Base-by-base conservation (phyloP, 2,329 filamentous ascomycete genomes). In the Cylindrodendrum hubeiense region DNA sequence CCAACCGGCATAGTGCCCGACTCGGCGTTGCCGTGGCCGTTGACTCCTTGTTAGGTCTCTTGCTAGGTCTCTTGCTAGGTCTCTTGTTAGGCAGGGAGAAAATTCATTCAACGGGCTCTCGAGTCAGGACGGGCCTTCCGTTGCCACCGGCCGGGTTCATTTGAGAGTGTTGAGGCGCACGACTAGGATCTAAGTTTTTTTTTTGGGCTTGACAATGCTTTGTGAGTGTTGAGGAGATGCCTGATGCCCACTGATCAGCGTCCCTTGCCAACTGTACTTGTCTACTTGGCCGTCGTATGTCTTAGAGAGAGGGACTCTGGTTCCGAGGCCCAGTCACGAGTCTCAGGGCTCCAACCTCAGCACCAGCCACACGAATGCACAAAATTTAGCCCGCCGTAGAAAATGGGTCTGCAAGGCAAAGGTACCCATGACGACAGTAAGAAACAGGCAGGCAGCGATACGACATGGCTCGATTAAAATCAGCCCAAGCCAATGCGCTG, bases 341-440 rank as follows among this genome's bases (percentile, higher is more conserved):
- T 37, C 47, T 57, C 53, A 65, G 63, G 63, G 63, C 53, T 65
- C 37, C 58, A 61, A 62, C 63, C 62, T 60, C 51, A 30, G 21
- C 47, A 51, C 53, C 33, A 65, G 52, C 51, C 56, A 65, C 52
- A 65, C 47, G 56, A 65, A 65, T 51, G 30, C 37, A 34, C 19
- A 39, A 49, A 62, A 64, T 43, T 41, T 34, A 60, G 30, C 41
- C 34, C 26, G n/a, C 47, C 26, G n/a, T 7, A 39, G 47, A 50
- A 50, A 50, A 50, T 50, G 28, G 9, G 10, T 30, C 26, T 13
- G 26, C 10, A 2, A 50, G 28, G 28, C 28, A 33, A 33, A 30
- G 47, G 19, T 50, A 19, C 47, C 30, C 28, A 33, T 10, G n/a
- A 50, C 47, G 26, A n/a, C 28, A 22, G 12, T 6, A 12, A 7